Evolutionary conservation across 805 yeast species (phyloP), one percentile per base, ranked within the genome.

Genomic region (Nakazawaea wyomingensis): DNA sequence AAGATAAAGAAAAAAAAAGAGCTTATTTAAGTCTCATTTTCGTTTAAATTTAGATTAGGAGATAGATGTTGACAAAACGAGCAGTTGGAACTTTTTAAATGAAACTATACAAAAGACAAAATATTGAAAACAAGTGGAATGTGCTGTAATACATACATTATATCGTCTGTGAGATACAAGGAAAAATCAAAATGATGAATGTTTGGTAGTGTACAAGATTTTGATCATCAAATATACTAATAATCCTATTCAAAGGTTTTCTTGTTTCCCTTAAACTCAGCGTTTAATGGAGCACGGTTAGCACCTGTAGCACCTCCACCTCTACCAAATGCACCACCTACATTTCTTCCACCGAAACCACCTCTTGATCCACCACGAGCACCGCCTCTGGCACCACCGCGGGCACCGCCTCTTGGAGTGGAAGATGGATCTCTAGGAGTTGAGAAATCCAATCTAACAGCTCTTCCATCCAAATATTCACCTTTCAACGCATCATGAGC

Each of bases 361-460:
- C 71, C 61, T 44, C 60, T 56, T 17, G 48, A 47, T 33, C 52
- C 51, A 26, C 59, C 61, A 37, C 60, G 27, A 24, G 27, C 56
- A 32, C 61, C 51, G 31, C 54, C 49, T 44, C 72, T 69, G 55
- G 68, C 57, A 49, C 34, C 45, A 45, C 72, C 68, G 45, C 74
- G 68, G 44, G 69, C 58, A 37, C 71, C 66, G 43, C 78, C 74
- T 47, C 68, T 61, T 47, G 69, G 64, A 44, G 66, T 63, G 50
- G 72, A 56, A 33, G 69, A 37, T 37, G 38, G 42, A 52, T 84
- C 89, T 65, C 83, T 85, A 66, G 99, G 98, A 44, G 96, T 79
- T 41, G 96, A 86, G 78, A 65, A 93, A 71, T 93, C 99, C 54
- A 93, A 76, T 76, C 99, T 85, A 59, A 93, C 85, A 49, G 96